A percentile compares a stretch with the other conserved stretches of the same genome.
Evolutionary conservation across 176 grass and related monocot genomes (phyloP).

Genomic region (Oryza coarctata): DNA sequence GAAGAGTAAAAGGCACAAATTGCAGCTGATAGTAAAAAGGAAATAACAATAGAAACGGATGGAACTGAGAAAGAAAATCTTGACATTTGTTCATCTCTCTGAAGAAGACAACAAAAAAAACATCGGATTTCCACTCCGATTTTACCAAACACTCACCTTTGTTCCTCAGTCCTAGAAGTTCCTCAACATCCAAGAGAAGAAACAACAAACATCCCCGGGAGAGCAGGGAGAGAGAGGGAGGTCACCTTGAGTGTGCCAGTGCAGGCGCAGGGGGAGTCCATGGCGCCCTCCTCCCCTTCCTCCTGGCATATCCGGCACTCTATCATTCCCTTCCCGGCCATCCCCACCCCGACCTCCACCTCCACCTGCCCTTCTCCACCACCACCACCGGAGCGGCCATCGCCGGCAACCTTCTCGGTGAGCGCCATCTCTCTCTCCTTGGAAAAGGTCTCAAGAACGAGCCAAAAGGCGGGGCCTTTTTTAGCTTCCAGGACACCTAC

Average conservation of each 20-base stretch:
- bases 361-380: conserved; percentile 36
- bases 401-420: conserved; percentile 49
- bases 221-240: background rate
- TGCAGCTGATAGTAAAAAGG: background rate
- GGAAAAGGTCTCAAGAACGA: conserved; percentile 42
- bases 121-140: background rate
- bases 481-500: conserved; percentile 33
- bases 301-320: conserved; percentile 99
- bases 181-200: conserved; percentile 8
- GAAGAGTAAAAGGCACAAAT: background rate
- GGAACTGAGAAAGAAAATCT: conserved; percentile 3
- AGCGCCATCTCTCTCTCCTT: conserved; percentile 46
- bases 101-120: background rate
- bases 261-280: conserved; percentile 96
- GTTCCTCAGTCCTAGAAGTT: background rate
- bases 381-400: conserved; percentile 27
- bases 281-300: conserved; percentile 76
- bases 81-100: background rate
- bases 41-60: background rate
- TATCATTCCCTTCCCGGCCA: conserved; percentile 40
- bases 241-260: conserved; percentile 87
- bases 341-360: conserved; percentile 38
- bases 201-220: background rate
- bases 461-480: conserved; percentile 48
- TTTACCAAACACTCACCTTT: background rate